Evolutionary conservation across 768 basidiomycete species (phyloP), one percentile per base, ranked within the genome.

Genomic region (Gloeostereum incarnatum): DNA sequence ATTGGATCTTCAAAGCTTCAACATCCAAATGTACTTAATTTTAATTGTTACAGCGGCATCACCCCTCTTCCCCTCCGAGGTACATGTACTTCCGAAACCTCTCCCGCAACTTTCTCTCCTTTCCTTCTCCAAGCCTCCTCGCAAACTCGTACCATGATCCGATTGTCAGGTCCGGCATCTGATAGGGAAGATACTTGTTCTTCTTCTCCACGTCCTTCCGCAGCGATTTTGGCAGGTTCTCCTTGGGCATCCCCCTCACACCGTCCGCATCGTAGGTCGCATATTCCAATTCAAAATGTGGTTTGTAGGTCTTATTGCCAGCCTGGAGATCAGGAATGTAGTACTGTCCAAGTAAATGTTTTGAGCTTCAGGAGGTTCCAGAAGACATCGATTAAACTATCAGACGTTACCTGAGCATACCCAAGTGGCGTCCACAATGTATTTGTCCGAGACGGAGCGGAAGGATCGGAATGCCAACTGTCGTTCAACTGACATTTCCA

Each of bases 361-460:
- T n/a, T n/a, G n/a, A n/a, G n/a, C n/a, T n/a, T n/a, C n/a, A n/a
- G n/a, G n/a, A n/a, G n/a, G n/a, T n/a, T n/a, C n/a, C n/a, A n/a
- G n/a, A n/a, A n/a, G n/a, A n/a, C n/a, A n/a, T n/a, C n/a, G n/a
- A n/a, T n/a, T n/a, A n/a, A n/a, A n/a, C n/a, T n/a, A n/a, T n/a
- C n/a, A n/a, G n/a, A n/a, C n/a, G 70, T 38, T 52, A 87, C 89
- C 73, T 94, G 91, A 35, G 84, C 79, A 63, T 81, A 96, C 31
- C 88, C 88, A 29, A 92, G 61, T 3, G 85, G 81, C 6, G 77
- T 74, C 71, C 81, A 82, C 33, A 69, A 66, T 35, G 62, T 62
- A 55, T 91, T 92, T 23, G 49, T 63, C 41, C 85, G 66, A 18
- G 84, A 84, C 8, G 91, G 90, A 8, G 84, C 71, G 16, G 69